Conservation (phyloP, 306 rosid species). For the Crotalaria pallida region DNA sequence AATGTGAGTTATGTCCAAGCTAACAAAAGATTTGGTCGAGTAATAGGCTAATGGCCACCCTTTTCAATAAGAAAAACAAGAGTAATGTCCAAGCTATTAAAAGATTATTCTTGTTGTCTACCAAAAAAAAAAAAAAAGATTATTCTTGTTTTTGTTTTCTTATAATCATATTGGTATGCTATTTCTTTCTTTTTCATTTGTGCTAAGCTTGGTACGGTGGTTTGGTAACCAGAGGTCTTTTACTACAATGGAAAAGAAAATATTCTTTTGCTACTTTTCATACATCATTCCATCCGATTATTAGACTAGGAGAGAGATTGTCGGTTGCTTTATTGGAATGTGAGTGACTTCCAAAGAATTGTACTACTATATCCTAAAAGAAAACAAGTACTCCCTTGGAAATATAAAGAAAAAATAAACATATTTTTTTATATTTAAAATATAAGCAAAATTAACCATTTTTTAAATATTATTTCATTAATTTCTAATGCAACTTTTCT, state of each 20-base stretch:
- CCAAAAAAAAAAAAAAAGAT: too few relatives aligned
- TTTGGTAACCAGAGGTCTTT: not conserved
- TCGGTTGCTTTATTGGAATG: conserved; percentile 40
- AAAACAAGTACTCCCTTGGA: too few relatives aligned
- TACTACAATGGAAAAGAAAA: not conserved
- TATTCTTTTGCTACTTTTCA: conserved; percentile 13
- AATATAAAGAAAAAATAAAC: too few relatives aligned
- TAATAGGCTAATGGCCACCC: not conserved
- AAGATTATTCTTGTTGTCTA: too few relatives aligned
- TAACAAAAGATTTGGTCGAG: too few relatives aligned
- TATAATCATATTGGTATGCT: not conserved
- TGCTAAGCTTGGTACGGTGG: not conserved
- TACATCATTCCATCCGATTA: not conserved
- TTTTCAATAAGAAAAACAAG: not conserved
- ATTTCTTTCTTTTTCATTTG: not conserved
- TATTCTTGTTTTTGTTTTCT: conserved; percentile 2
- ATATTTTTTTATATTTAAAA: too few relatives aligned
- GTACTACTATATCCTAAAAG: too few relatives aligned
- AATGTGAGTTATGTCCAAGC: not conserved
- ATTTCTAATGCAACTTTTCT: too few relatives aligned
- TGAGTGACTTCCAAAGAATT: not conserved
- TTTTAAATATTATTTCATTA: too few relatives aligned
- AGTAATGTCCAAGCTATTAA: not conserved
- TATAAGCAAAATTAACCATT: too few relatives aligned
- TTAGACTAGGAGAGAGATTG: not conserved